phyloP scores from a whole-genome alignment of 768 basidiomycete species.

The Suillus americanus region DNA sequence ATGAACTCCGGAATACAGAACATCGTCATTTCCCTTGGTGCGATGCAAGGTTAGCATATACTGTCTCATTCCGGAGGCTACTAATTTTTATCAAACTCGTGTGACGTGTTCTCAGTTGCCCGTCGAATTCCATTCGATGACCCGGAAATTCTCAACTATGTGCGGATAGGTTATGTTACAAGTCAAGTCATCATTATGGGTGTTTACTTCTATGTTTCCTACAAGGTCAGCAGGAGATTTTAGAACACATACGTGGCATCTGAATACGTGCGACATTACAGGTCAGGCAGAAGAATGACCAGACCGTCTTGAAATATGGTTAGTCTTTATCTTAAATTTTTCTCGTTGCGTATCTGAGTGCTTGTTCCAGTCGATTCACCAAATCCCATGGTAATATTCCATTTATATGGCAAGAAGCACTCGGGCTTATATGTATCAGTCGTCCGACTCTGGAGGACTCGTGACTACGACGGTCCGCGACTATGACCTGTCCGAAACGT shows the following conservation, averaged over 20 bases:
- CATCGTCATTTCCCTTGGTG: slow-evolving; percentile 86
- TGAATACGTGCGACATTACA: slow-evolving; percentile 40
- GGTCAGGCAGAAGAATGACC: slow-evolving; percentile 95
- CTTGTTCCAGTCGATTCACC: slow-evolving; percentile 63
- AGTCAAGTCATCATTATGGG: slow-evolving; percentile 71
- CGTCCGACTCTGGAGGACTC: slow-evolving; percentile 67
- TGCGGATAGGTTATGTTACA: slow-evolving; percentile 79
- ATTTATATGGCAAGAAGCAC: not conserved
- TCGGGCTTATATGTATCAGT: slow-evolving; percentile 32
- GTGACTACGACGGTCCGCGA: slow-evolving; percentile 92
- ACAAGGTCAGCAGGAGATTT: slow-evolving; percentile 45
- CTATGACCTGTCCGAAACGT: slow-evolving; percentile 88
- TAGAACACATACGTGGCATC: not conserved
- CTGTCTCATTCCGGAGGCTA: not conserved
- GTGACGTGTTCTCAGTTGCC: slow-evolving; percentile 58
- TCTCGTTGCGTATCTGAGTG: not conserved
- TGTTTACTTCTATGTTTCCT: slow-evolving; percentile 78
- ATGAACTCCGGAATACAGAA: slow-evolving; percentile 82
- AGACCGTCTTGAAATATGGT: slow-evolving; percentile 96
- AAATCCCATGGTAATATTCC: slow-evolving; percentile 64
- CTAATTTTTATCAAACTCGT: not conserved
- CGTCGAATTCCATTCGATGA: slow-evolving; percentile 90
- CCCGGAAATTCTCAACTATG: slow-evolving; percentile 75
- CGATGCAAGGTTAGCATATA: slow-evolving; percentile 74
- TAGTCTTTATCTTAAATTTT: slow-evolving; percentile 24